Evolutionary conservation across 805 yeast species (phyloP), one percentile per base, ranked within the genome.

Genomic region (Myxozyma monticola): DNA sequence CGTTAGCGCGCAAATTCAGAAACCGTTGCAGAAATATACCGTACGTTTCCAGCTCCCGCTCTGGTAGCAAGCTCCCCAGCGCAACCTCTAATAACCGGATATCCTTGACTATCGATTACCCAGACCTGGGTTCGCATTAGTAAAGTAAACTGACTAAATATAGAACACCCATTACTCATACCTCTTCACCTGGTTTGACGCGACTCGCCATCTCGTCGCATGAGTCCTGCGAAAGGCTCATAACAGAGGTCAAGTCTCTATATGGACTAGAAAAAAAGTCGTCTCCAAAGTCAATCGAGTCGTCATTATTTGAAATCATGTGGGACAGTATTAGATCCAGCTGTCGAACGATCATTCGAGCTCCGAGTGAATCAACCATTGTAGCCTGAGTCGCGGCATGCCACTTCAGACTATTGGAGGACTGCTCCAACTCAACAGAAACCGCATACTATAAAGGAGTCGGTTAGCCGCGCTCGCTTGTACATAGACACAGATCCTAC

Each of bases 381-480:
- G 48, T 17, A 12, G 34, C 4, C n/a, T 50, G 39, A 2, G 48
- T 31, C 2, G 59, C 43, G 7, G 46, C 28, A n/a, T 17, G 24
- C 61, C 62, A 59, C 10, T 18, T 39, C n/a, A 56, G 17, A 3
- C 34, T 17, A 14, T 25, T 24, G 8, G 26, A 35, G 5, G 4
- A 26, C 12, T 36, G 40, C 33, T 52, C 59, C 28, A 53, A 30
- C 36, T 59, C 62, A 5, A 43, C 44, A 7, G 61, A 59, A 7
- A 54, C 46, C 8, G 49, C 15, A 25, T 57, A 56, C 52, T 50
- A 37, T 7, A 4, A 2, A 14, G 33, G 20, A 18, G 14, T 1
- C 12, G 2, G 3, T 39, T 26, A 33, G 29, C 20, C 15, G n/a
- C n/a, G n/a, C n/a, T n/a, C n/a, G n/a, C n/a, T n/a, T n/a, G n/a